These are phyloP conservation scores for Mycena leptocephala DNA, from an alignment of 768 basidiomycete genomes.

Conservation along the genomic window DNA sequence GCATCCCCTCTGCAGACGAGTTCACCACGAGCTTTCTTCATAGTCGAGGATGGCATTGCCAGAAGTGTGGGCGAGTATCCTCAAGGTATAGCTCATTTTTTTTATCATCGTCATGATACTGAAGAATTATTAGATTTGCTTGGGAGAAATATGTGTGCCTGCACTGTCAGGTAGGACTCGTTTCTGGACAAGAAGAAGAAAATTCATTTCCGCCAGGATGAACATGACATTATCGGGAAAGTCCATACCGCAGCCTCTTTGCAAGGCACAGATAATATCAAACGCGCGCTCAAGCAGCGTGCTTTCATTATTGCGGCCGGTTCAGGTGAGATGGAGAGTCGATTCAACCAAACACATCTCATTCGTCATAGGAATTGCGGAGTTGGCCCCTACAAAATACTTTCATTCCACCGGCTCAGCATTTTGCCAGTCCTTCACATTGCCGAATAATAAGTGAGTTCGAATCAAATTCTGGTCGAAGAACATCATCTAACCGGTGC, in stretches of 20 bases:
- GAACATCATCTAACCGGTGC: neutral
- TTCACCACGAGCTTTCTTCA: neutral
- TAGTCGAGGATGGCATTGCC: slow-evolving; percentile 7
- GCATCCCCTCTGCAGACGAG: neutral
- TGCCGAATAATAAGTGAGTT: neutral
- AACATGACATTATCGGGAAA: neutral
- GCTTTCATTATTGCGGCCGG: neutral
- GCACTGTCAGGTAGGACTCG: neutral
- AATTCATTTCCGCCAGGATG: neutral
- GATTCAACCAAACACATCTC: neutral
- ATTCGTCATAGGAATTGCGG: neutral
- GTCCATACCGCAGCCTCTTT: neutral
- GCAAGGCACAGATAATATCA: neutral
- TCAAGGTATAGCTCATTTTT: slow-evolving; percentile 7
- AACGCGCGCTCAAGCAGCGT: neutral
- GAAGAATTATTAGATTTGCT: neutral
- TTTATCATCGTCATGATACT: neutral
- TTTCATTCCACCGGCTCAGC: neutral
- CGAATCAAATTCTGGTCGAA: neutral
- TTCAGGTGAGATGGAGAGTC: neutral
- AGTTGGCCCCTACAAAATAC: neutral
- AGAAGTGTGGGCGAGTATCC: slow-evolving; percentile 11
- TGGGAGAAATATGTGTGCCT: slow-evolving; percentile 1
- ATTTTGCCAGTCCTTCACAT: neutral
- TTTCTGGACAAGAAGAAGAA: neutral